phyloP scores from a whole-genome alignment of 768 basidiomycete species.

The Artomyces pyxidatus region DNA sequence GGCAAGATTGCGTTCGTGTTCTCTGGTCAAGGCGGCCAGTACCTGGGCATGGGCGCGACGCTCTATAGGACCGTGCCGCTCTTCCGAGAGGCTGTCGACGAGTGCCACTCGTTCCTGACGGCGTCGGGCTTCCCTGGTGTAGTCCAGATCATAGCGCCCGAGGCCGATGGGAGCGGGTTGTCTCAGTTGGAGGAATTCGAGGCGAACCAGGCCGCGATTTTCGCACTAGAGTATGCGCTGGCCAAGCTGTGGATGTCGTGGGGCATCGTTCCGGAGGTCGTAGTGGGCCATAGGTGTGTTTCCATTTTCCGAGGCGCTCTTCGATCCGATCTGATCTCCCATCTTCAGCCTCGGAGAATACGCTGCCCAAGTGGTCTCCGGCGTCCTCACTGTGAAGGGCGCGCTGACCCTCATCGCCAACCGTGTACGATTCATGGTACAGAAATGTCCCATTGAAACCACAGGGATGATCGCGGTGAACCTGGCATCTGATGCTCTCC shows the following conservation, averaged over 20 bases:
- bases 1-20: constrained; percentile 55
- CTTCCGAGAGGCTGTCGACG: constrained; percentile 47
- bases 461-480: constrained; percentile 60
- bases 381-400: constrained; percentile 45
- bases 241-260: constrained; percentile 59
- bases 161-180: constrained; percentile 19
- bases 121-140: constrained; percentile 45
- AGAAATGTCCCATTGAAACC: constrained; percentile 32
- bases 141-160: constrained; percentile 25
- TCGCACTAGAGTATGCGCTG: constrained; percentile 57
- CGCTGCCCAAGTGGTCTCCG: constrained; percentile 57
- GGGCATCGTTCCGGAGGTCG: constrained; percentile 53
- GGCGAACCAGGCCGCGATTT: constrained; percentile 44
- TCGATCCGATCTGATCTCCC: constrained; percentile 1
- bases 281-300: constrained; percentile 65
- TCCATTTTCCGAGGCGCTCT: too few relatives aligned
- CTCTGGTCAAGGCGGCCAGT: constrained; percentile 68
- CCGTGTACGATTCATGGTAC: constrained; percentile 49
- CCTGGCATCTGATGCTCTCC: constrained; percentile 27
- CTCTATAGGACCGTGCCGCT: constrained; percentile 43
- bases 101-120: constrained; percentile 46
- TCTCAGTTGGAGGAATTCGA: constrained; percentile 32
- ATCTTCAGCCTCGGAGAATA: constrained; percentile 63
- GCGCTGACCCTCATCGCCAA: constrained; percentile 51
- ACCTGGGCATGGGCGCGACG: constrained; percentile 50